Conservation (phyloP, 345 rosid genomes). For the Orychophragmus violaceus region DNA sequence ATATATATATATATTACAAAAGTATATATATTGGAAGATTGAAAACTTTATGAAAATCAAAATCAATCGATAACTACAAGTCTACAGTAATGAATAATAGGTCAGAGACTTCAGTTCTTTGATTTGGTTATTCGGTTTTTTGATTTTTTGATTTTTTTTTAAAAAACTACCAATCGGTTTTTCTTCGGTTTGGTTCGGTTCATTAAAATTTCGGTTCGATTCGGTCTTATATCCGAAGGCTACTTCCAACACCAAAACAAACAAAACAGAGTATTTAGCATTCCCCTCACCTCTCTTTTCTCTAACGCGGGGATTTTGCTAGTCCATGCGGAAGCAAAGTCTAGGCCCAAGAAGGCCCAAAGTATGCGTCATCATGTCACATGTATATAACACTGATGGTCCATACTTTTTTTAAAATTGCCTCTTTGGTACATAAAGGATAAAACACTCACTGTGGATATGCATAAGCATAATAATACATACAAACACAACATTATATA, state of each 20-base stretch:
- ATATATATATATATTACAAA: too few relatives aligned
- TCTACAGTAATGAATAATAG: too few relatives aligned
- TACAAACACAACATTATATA: not conserved
- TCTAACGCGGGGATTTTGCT: not conserved
- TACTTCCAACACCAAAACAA: not conserved
- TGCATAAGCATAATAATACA: not conserved
- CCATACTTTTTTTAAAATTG: not conserved
- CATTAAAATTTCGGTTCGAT: too few relatives aligned
- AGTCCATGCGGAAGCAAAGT: not conserved
- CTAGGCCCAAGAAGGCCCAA: conserved; percentile 6
- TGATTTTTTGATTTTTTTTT: too few relatives aligned
- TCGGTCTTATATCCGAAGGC: too few relatives aligned
- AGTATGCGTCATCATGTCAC: not conserved
- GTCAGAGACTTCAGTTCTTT: too few relatives aligned
- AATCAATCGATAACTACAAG: too few relatives aligned
- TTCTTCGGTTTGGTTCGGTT: too few relatives aligned
- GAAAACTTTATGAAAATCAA: too few relatives aligned
- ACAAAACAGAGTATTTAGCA: not conserved
- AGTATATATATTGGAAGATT: too few relatives aligned
- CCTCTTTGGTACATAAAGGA: not conserved
- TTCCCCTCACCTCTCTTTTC: not conserved
- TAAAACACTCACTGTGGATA: not conserved
- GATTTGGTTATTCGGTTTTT: too few relatives aligned
- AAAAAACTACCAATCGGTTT: too few relatives aligned
- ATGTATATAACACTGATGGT: not conserved